phyloP scores from a whole-genome alignment of 257 asterid genomes.

The Phtheirospermum japonicum region DNA sequence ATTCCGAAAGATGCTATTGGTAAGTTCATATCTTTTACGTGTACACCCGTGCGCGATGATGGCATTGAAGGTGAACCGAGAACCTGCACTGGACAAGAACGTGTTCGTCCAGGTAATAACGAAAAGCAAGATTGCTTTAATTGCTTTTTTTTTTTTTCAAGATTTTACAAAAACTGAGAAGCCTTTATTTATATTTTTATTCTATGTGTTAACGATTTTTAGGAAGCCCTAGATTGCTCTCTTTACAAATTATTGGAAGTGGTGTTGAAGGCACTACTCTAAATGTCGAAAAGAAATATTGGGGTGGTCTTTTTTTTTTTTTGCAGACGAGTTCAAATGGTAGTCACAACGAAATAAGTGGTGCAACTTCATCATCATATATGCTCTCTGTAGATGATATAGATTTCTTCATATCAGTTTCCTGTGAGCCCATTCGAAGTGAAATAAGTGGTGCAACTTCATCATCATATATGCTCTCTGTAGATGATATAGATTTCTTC shows the following conservation, averaged over 20 bases:
- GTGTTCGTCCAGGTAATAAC: slow-evolving; percentile 80
- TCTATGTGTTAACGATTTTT: slow-evolving; percentile 12
- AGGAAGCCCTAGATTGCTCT: slow-evolving; percentile 92
- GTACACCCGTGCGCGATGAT: slow-evolving; percentile 91
- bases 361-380: no score
- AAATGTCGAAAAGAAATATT: slow-evolving; percentile 74
- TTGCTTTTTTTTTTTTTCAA: slow-evolving; percentile 10
- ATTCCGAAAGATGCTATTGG: slow-evolving; percentile 88
- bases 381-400: no score
- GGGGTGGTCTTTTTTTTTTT: slow-evolving; percentile 63
- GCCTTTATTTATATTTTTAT: neutral
- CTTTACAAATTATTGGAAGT: slow-evolving; percentile 60
- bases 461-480: slow-evolving; percentile 58
- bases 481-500: slow-evolving; percentile 80
- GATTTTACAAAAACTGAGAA: neutral
- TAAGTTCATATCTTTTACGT: slow-evolving; percentile 75
- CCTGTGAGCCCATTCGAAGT: no score
- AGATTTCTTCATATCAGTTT: no score
- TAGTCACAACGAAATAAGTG: slow-evolving; percentile 50
- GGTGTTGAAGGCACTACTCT: slow-evolving; percentile 76
- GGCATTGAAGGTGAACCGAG: slow-evolving; percentile 76
- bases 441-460: slow-evolving; percentile 68
- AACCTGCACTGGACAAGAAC: slow-evolving; percentile 76
- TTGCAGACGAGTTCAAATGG: slow-evolving; percentile 78
- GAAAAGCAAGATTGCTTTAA: slow-evolving; percentile 13